These are phyloP conservation scores for Candida mesenterica DNA, from an alignment of 1,139 yeast species.

Conservation along the genomic window DNA sequence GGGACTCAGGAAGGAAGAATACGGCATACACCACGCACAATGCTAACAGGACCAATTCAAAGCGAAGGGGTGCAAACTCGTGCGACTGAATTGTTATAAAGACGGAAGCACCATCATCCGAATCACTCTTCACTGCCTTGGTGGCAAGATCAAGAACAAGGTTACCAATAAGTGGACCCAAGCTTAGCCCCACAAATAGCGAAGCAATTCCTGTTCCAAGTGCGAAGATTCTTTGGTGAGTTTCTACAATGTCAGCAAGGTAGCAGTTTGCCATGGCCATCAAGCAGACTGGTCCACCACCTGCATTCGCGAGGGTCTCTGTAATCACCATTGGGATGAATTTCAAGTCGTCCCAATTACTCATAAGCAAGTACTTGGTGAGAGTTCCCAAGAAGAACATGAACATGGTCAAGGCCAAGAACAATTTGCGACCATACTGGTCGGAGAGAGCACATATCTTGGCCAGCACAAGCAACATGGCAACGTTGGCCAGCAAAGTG, in stretches of 20 bases:
- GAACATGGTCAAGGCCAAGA: constrained; percentile 33
- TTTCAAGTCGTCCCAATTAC: constrained; percentile 27
- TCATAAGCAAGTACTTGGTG: constrained; percentile 30
- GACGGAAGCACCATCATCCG: not conserved
- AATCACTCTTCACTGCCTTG: not conserved
- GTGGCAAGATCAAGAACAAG: constrained; percentile 12
- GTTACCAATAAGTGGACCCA: constrained; percentile 66
- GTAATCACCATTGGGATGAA: constrained; percentile 33
- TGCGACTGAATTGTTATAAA: constrained; percentile 7
- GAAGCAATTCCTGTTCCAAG: constrained; percentile 59
- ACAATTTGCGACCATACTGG: constrained; percentile 55
- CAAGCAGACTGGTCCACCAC: constrained; percentile 56
- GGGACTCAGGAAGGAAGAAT: constrained; percentile 58
- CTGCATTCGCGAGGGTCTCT: constrained; percentile 42
- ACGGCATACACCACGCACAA: constrained; percentile 28
- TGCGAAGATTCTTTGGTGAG: constrained; percentile 50
- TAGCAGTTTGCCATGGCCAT: constrained; percentile 59
- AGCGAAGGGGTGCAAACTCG: constrained; percentile 31
- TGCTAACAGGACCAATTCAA: constrained; percentile 27
- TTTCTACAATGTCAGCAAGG: constrained; percentile 61
- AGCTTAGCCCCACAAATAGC: constrained; percentile 57
- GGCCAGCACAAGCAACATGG: constrained; percentile 40
- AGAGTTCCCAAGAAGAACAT: constrained; percentile 25
- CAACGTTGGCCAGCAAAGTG: constrained; percentile 25
- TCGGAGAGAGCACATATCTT: constrained; percentile 65